A percentile compares a stretch with the other conserved stretches of the same genome.
phyloP scores from a whole-genome alignment of 2,329 filamentous ascomycete genomes.

The Cercospora brassicicola region DNA sequence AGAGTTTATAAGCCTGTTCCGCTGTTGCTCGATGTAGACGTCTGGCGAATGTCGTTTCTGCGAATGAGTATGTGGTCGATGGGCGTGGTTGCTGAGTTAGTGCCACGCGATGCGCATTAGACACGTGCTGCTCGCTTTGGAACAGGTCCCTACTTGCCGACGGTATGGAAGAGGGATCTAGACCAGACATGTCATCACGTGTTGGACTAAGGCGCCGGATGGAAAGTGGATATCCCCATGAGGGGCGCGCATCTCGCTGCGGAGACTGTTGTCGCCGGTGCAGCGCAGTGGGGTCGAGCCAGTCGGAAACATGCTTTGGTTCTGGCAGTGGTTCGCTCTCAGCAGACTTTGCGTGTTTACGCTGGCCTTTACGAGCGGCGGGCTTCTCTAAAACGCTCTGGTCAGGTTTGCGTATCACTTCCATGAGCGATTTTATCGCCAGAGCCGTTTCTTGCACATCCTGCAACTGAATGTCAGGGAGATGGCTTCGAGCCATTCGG shows the following conservation, averaged over 20 bases:
- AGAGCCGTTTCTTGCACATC: conserved; percentile 29
- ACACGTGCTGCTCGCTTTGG: not conserved
- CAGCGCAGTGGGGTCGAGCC: not conserved
- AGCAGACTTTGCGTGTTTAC: not conserved
- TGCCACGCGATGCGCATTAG: not conserved
- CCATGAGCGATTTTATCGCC: conserved; percentile 27
- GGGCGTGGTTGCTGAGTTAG: conserved; percentile 8
- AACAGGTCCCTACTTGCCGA: not conserved
- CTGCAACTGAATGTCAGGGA: conserved; percentile 22
- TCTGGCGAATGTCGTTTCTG: conserved; percentile 68
- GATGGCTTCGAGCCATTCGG: conserved; percentile 20
- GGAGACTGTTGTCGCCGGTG: not conserved
- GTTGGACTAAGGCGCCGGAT: not conserved
- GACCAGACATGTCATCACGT: not conserved
- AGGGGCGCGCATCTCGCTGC: not conserved
- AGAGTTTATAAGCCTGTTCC: conserved; percentile 31
- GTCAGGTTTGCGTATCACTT: conserved; percentile 25
- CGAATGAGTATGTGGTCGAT: conserved; percentile 59
- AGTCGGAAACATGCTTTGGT: not conserved
- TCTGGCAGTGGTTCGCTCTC: not conserved
- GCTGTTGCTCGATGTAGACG: conserved; percentile 60
- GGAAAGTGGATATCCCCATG: not conserved
- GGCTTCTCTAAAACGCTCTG: conserved; percentile 14
- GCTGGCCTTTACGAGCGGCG: not conserved
- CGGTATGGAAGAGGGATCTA: not conserved